These are phyloP conservation scores for Pestalotiopsis sp. DNA, from an alignment of 2,329 filamentous ascomycete genomes.

Conservation along the genomic window DNA sequence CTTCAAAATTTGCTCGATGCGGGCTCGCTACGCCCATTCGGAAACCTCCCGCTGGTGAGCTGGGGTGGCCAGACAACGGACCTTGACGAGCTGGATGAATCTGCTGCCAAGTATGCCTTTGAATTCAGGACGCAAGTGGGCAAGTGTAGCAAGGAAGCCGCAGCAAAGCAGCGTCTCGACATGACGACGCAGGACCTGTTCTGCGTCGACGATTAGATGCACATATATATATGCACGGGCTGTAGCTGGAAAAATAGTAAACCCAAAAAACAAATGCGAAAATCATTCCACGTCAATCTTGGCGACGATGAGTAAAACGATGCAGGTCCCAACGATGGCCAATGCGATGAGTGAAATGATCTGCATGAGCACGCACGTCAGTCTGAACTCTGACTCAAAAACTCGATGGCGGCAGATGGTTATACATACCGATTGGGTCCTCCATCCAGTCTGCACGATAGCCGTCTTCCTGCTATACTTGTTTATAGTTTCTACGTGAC, in stretches of 20 bases:
- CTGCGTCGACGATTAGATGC: constrained; percentile 47
- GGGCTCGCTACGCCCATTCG: constrained; percentile 45
- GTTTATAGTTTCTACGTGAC: constrained; percentile 63
- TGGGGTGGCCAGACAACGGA: constrained; percentile 61
- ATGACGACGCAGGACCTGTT: constrained; percentile 64
- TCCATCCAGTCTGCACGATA: constrained; percentile 91
- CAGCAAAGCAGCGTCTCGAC: constrained; percentile 31
- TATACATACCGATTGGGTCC: constrained; percentile 76
- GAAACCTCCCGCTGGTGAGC: constrained; percentile 60
- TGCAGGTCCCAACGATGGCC: constrained; percentile 66
- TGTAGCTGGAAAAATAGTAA: background rate
- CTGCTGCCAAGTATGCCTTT: constrained; percentile 54
- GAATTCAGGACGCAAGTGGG: constrained; percentile 68
- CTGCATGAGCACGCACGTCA: constrained; percentile 36
- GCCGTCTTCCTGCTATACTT: constrained; percentile 79
- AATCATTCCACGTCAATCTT: constrained; percentile 34
- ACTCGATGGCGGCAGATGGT: background rate
- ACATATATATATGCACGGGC: background rate
- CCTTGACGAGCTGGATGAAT: constrained; percentile 40
- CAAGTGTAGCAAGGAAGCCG: constrained; percentile 54
- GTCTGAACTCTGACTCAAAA: background rate
- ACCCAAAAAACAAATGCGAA: background rate
- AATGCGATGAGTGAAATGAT: constrained; percentile 64
- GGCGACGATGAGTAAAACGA: constrained; percentile 61
- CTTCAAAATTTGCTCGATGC: constrained; percentile 50